Percentiles rank a stretch among this genome's conserved stretches.
These are phyloP conservation scores for Seiridium cupressi DNA, from an alignment of 2,329 filamentous ascomycete species.

Conservation along the genomic window DNA sequence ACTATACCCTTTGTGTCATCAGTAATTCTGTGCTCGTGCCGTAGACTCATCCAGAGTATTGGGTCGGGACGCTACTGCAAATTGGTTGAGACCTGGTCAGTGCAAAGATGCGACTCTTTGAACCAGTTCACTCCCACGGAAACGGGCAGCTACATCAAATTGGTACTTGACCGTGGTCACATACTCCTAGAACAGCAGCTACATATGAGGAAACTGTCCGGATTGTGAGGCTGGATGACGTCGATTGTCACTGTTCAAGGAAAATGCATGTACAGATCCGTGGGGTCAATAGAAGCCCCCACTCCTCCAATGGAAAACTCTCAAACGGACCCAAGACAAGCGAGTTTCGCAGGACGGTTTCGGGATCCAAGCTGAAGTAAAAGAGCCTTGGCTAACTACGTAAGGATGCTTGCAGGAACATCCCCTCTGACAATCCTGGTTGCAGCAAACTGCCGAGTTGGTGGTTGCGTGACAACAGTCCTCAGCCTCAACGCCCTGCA, in stretches of 20 bases:
- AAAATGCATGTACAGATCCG: not conserved
- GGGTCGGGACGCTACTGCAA: not conserved
- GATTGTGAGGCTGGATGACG: too few relatives aligned
- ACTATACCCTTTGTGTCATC: not conserved
- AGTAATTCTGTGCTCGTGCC: not conserved
- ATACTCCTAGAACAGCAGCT: too few relatives aligned
- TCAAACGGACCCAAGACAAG: conserved; percentile 20
- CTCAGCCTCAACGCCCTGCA: too few relatives aligned
- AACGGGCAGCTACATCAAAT: too few relatives aligned
- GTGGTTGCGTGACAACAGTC: not conserved
- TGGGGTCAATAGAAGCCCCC: conserved; percentile 9
- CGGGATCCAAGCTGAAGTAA: conserved; percentile 10
- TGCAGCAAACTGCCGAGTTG: not conserved
- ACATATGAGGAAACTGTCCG: too few relatives aligned
- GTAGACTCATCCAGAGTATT: not conserved
- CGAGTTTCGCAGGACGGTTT: conserved; percentile 20
- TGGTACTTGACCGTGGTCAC: too few relatives aligned
- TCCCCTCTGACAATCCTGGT: not conserved
- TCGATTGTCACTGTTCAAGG: too few relatives aligned
- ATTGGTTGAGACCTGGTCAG: not conserved
- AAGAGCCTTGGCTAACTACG: not conserved
- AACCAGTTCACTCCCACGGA: too few relatives aligned
- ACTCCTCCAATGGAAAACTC: conserved; percentile 4
- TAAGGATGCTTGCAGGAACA: conserved; percentile 1
- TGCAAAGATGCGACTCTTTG: not conserved